Conservation (phyloP, 148 eudicot genomes). For the Diospyros lotus region DNA sequence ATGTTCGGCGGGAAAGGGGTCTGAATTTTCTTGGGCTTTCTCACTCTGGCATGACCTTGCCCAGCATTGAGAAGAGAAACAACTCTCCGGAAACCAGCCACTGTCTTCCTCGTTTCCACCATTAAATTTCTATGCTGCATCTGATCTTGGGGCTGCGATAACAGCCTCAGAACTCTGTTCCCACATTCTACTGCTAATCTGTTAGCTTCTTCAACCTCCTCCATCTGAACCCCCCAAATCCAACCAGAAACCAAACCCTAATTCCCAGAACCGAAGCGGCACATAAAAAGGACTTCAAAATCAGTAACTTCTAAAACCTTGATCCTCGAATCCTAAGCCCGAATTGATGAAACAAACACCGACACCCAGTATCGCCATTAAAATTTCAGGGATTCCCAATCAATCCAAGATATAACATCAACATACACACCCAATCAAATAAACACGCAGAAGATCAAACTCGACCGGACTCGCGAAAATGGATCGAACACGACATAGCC, state of each 20-base stretch:
- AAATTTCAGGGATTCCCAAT: neutral
- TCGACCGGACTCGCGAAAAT: slow-evolving; percentile 9
- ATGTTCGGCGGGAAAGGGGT: slow-evolving; percentile 41
- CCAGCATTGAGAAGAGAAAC: slow-evolving; percentile 57
- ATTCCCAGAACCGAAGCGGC: neutral
- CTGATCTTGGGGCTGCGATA: slow-evolving; percentile 56
- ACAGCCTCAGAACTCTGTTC: slow-evolving; percentile 52
- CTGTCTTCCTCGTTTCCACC: slow-evolving; percentile 69
- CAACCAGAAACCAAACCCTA: neutral
- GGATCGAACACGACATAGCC: slow-evolving; percentile 8
- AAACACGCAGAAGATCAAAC: neutral
- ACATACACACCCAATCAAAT: neutral
- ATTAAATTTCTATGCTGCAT: slow-evolving; percentile 40
- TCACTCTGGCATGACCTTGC: slow-evolving; percentile 80
- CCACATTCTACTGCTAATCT: slow-evolving; percentile 78
- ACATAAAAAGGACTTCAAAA: neutral
- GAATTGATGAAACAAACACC: neutral
- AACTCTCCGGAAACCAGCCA: slow-evolving; percentile 63
- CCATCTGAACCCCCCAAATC: slow-evolving; percentile 39
- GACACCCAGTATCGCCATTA: neutral
- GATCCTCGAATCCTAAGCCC: too few species aligned
- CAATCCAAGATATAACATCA: neutral
- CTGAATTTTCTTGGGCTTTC: slow-evolving; percentile 45
- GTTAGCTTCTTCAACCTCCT: slow-evolving; percentile 81
- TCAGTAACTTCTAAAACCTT: neutral